phyloP scores from a whole-genome alignment of 2,329 filamentous ascomycete genomes.

The Thelonectria blattea region DNA sequence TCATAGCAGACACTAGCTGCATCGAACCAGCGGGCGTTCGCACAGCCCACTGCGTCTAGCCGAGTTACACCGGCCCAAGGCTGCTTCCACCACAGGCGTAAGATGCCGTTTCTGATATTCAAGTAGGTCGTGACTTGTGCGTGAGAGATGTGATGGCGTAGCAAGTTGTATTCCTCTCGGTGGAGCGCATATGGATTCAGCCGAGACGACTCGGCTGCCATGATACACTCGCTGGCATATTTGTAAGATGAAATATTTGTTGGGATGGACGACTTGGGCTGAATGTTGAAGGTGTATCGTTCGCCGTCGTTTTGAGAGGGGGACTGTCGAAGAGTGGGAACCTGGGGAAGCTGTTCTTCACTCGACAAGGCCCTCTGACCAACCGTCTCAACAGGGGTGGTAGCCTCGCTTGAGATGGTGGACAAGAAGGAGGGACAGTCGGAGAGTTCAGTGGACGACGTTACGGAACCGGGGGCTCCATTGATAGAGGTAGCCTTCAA shows the following conservation, averaged over 20 bases:
- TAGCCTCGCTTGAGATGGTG: conserved; percentile 66
- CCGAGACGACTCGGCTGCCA: conserved; percentile 86
- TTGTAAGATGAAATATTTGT: conserved; percentile 72
- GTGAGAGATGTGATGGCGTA: conserved; percentile 83
- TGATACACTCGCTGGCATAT: conserved; percentile 90
- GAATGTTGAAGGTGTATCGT: conserved; percentile 60
- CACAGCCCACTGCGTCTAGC: conserved; percentile 89
- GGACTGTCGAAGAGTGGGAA: conserved; percentile 28
- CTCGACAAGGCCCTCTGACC: conserved; percentile 31
- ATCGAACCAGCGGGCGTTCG: conserved; percentile 87
- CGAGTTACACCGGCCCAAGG: conserved; percentile 81
- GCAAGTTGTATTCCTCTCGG: conserved; percentile 78
- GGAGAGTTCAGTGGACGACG: conserved; percentile 64
- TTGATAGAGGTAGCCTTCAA: conserved; percentile 26
- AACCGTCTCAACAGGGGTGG: conserved; percentile 60
- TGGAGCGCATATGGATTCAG: conserved; percentile 90
- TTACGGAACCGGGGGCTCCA: conserved; percentile 49
- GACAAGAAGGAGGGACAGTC: conserved; percentile 62
- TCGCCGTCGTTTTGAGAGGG: conserved; percentile 42
- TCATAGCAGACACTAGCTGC: conserved; percentile 88
- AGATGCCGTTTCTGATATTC: conserved; percentile 93
- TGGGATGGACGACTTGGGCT: conserved; percentile 84
- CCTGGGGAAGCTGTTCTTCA: conserved; percentile 26
- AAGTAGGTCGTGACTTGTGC: conserved; percentile 93
- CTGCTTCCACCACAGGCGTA: conserved; percentile 88